Evolutionary conservation across 2,329 filamentous ascomycete genomes (phyloP).

Genomic region (Xylaria sp.): DNA sequence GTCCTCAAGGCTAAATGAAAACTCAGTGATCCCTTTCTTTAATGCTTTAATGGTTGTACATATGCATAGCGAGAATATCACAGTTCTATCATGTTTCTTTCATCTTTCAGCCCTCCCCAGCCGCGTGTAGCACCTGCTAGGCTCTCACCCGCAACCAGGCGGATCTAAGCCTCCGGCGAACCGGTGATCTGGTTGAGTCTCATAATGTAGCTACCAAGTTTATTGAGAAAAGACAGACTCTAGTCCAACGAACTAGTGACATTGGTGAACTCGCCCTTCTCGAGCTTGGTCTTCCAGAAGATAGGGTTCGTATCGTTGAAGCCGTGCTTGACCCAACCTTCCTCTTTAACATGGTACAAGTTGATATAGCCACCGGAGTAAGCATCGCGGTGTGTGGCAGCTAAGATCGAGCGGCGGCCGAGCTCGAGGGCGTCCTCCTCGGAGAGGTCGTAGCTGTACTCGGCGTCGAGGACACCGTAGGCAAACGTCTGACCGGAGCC

Average conservation of each 20-base stretch:
- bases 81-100: slow-evolving; percentile 41
- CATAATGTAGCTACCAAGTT: neutral
- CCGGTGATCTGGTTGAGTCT: slow-evolving; percentile 1
- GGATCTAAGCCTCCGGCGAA: slow-evolving; percentile 1
- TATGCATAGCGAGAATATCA: slow-evolving; percentile 39
- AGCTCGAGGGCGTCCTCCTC: slow-evolving; percentile 91
- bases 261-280: slow-evolving; percentile 98
- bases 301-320: slow-evolving; percentile 99
- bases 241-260: slow-evolving; percentile 80
- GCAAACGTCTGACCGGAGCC: slow-evolving; percentile 98
- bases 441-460: slow-evolving; percentile 90
- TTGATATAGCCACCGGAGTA: slow-evolving; percentile 99
- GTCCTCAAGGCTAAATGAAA: neutral
- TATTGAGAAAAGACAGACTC: neutral
- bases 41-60: slow-evolving; percentile 43
- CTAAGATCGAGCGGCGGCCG: slow-evolving; percentile 90
- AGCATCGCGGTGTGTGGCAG: slow-evolving; percentile 96
- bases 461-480: slow-evolving; percentile 95
- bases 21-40: slow-evolving; percentile 27
- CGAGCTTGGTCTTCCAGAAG: slow-evolving; percentile 99
- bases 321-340: slow-evolving; percentile 98
- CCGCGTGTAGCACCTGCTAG: neutral
- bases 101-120: slow-evolving; percentile 8
- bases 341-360: slow-evolving; percentile 98
- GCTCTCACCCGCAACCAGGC: neutral